Evolutionary conservation across 2,329 filamentous ascomycete species (phyloP).

Genomic region (Akanthomyces lecanii): DNA sequence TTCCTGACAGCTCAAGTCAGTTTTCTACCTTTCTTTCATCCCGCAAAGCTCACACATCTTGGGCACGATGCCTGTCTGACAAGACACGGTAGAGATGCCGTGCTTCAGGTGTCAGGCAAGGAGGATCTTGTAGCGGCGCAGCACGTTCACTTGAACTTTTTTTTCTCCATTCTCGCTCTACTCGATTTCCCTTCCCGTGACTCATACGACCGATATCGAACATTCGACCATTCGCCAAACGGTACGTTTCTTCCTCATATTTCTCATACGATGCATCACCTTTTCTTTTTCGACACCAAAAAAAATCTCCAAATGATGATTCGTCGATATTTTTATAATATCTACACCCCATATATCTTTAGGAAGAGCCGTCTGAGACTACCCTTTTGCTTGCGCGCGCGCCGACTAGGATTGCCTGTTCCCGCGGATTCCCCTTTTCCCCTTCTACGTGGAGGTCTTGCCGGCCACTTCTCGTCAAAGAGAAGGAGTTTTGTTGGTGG

Average conservation of each 20-base stretch:
- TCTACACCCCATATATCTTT: conserved; percentile 35
- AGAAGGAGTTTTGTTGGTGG: conserved; percentile 11
- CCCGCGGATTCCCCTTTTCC: conserved; percentile 10
- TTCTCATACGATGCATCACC: neutral
- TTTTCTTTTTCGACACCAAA: neutral
- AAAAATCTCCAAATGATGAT: conserved; percentile 37
- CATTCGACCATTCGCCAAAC: conserved; percentile 9
- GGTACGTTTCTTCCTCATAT: conserved; percentile 10
- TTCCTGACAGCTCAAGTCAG: too few species aligned
- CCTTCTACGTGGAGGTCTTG: neutral
- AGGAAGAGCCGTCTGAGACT: conserved; percentile 48
- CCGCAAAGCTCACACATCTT: too few species aligned
- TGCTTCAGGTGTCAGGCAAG: too few species aligned
- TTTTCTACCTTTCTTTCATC: too few species aligned
- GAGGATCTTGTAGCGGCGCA: too few species aligned
- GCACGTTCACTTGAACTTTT: too few species aligned
- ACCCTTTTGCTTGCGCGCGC: neutral
- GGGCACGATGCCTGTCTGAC: too few species aligned
- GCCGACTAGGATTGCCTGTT: conserved; percentile 16
- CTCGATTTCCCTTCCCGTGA: neutral
- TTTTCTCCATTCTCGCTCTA: too few species aligned
- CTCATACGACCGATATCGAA: neutral
- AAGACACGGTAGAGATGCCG: too few species aligned
- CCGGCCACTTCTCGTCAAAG: conserved; percentile 14
- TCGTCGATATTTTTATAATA: conserved; percentile 25